Conservation (phyloP, 2,329 filamentous ascomycete species). For the Penicillium sp. region DNA sequence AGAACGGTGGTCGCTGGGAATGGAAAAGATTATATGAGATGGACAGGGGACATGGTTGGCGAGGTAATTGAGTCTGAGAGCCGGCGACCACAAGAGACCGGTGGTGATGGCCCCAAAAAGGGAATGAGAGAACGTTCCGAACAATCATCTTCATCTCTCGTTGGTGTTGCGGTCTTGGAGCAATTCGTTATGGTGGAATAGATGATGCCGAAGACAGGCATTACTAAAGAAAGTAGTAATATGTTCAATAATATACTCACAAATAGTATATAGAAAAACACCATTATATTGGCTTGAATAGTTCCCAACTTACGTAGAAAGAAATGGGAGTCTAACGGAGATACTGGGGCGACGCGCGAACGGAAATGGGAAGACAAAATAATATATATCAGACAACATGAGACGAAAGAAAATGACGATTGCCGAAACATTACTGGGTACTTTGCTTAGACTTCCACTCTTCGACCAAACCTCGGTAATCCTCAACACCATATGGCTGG, state of each 20-base stretch:
- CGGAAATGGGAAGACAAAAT: background rate
- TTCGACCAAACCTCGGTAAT: slow-evolving; percentile 44
- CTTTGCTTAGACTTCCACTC: slow-evolving; percentile 36
- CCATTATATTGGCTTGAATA: background rate
- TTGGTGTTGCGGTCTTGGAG: slow-evolving; percentile 28
- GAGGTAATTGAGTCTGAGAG: slow-evolving; percentile 8
- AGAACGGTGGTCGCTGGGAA: slow-evolving; percentile 14
- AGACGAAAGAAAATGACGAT: background rate
- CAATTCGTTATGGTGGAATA: slow-evolving; percentile 22
- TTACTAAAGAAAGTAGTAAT: background rate
- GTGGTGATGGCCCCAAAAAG: background rate
- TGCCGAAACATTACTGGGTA: background rate
- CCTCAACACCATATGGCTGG: slow-evolving; percentile 40
- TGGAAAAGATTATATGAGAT: slow-evolving; percentile 23
- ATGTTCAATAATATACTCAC: background rate
- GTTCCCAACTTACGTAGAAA: background rate
- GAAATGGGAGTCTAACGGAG: background rate
- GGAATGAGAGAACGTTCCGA: too few relatives aligned
- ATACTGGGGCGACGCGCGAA: background rate
- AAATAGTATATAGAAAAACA: background rate
- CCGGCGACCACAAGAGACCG: background rate
- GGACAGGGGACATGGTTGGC: slow-evolving; percentile 22
- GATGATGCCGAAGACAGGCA: background rate
- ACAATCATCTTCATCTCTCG: background rate
- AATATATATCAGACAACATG: background rate